Percentiles rank a stretch among this genome's conserved stretches.
phyloP scores from a whole-genome alignment of 1,284 basidiomycete genomes.

The Rhodotorula sp. region DNA sequence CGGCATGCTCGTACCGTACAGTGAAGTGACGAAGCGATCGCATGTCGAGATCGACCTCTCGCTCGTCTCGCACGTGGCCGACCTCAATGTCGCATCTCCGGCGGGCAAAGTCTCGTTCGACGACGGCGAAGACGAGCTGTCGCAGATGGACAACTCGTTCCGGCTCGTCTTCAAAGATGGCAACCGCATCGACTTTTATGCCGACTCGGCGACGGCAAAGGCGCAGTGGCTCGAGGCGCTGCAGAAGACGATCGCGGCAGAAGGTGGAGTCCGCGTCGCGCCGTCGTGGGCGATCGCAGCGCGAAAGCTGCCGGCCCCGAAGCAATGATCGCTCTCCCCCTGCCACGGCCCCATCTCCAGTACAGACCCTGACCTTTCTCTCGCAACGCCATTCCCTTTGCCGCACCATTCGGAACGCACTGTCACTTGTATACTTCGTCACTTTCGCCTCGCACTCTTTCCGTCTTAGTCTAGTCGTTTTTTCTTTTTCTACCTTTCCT shows the following conservation, averaged over 20 bases:
- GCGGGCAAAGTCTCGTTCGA: slow-evolving; percentile 30
- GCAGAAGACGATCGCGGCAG: slow-evolving; percentile 3
- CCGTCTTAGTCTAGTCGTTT: not conserved
- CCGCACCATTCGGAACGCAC: not conserved
- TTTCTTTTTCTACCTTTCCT: not conserved
- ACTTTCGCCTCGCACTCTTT: not conserved
- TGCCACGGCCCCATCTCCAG: not conserved
- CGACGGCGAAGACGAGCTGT: slow-evolving; percentile 59
- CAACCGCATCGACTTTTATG: slow-evolving; percentile 83
- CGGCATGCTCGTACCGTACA: slow-evolving; percentile 82
- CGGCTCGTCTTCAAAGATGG: slow-evolving; percentile 74
- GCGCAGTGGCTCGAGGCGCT: slow-evolving; percentile 61
- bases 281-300: slow-evolving; percentile 37
- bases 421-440: not conserved
- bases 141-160: slow-evolving; percentile 75
- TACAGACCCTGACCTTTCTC: not conserved
- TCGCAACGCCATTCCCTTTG: not conserved
- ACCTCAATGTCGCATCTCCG: slow-evolving; percentile 61
- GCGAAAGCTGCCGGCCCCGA: slow-evolving; percentile 17
- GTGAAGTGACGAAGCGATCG: slow-evolving; percentile 87
- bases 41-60: slow-evolving; percentile 87
- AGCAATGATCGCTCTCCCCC: not conserved
- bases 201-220: slow-evolving; percentile 87
- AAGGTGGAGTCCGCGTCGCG: slow-evolving; percentile 17
- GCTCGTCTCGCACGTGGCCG: slow-evolving; percentile 73